Evolutionary conservation across 1,139 yeast species (phyloP).

Genomic region (Yamadazyma friedrichii): DNA sequence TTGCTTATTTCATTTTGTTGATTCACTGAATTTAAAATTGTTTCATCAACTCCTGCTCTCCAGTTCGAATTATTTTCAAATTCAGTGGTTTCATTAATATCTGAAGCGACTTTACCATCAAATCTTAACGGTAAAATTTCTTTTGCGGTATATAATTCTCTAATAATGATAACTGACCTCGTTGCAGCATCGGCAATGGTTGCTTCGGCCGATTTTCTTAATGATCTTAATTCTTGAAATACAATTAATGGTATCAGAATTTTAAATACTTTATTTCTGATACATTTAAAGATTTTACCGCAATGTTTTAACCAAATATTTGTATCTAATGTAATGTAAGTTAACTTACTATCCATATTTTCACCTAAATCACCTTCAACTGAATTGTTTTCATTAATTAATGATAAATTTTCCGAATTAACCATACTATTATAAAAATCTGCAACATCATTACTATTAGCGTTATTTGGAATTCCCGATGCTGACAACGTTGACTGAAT

Average conservation of each 20-base stretch:
- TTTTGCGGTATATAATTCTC: slow-evolving; percentile 62
- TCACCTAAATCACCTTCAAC: slow-evolving; percentile 45
- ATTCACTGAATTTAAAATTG: slow-evolving; percentile 52
- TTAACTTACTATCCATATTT: slow-evolving; percentile 52
- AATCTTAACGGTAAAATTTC: slow-evolving; percentile 51
- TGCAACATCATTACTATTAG: not conserved
- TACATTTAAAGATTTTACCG: slow-evolving; percentile 70
- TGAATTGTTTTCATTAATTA: slow-evolving; percentile 14
- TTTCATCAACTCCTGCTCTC: slow-evolving; percentile 61
- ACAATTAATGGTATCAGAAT: slow-evolving; percentile 69
- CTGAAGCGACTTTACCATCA: slow-evolving; percentile 56
- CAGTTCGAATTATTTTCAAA: slow-evolving; percentile 64
- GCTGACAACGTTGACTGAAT: slow-evolving; percentile 4
- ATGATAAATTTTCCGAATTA: slow-evolving; percentile 20
- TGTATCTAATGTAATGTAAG: slow-evolving; percentile 69
- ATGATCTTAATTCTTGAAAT: slow-evolving; percentile 74
- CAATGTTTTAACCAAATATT: slow-evolving; percentile 82
- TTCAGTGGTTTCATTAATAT: slow-evolving; percentile 56
- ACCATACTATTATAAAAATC: slow-evolving; percentile 25
- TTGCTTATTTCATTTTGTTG: slow-evolving; percentile 47
- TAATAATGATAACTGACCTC: slow-evolving; percentile 68
- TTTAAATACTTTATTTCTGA: slow-evolving; percentile 57
- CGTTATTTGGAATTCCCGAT: not conserved
- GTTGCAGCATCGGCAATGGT: slow-evolving; percentile 81
- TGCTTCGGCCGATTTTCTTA: slow-evolving; percentile 71